phyloP scores from a whole-genome alignment of 306 rosid genomes.

The Quercus dentata region DNA sequence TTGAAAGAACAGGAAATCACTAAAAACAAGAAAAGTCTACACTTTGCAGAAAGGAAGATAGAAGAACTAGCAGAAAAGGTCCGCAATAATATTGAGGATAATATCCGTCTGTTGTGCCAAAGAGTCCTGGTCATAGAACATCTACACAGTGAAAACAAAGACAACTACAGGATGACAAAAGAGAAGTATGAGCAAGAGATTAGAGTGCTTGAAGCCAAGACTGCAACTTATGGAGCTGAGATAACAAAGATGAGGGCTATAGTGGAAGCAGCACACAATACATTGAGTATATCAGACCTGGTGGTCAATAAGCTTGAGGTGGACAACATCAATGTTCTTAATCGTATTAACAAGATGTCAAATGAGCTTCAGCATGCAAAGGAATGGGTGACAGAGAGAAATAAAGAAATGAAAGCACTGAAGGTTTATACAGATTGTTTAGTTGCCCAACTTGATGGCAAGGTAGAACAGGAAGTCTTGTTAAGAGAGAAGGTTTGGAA shows the following conservation, averaged over 20 bases:
- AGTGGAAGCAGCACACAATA: constrained; percentile 1
- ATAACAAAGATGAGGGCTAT: constrained; percentile 10
- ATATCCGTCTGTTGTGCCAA: constrained; percentile 47
- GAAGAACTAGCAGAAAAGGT: constrained; percentile 52
- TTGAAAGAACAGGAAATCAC: constrained; percentile 26
- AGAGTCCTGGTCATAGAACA: constrained; percentile 73
- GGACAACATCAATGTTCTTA: constrained; percentile 8
- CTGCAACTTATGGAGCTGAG: constrained; percentile 33
- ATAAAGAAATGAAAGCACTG: constrained; percentile 30
- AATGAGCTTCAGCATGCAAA: constrained; percentile 43
- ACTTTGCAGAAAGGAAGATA: constrained; percentile 46
- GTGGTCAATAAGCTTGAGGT: constrained; percentile 33
- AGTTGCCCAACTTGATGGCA: constrained; percentile 25
- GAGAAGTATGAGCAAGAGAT: constrained; percentile 45
- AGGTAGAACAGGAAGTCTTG: constrained; percentile 49
- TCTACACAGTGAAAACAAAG: constrained; percentile 55
- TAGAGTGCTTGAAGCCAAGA: constrained; percentile 28
- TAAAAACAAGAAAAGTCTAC: constrained; percentile 19
- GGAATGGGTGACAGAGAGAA: constrained; percentile 39
- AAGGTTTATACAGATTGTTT: constrained; percentile 27
- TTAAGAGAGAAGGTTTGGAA: constrained; percentile 53
- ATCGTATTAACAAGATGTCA: constrained; percentile 30
- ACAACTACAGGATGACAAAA: constrained; percentile 34
- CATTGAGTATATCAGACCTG: constrained; percentile 24
- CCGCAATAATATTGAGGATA: constrained; percentile 48